Evolutionary conservation across 169 alveolate genomes (phyloP), one percentile per base, ranked within the genome.

Genomic region (Blepharisma undulans): DNA sequence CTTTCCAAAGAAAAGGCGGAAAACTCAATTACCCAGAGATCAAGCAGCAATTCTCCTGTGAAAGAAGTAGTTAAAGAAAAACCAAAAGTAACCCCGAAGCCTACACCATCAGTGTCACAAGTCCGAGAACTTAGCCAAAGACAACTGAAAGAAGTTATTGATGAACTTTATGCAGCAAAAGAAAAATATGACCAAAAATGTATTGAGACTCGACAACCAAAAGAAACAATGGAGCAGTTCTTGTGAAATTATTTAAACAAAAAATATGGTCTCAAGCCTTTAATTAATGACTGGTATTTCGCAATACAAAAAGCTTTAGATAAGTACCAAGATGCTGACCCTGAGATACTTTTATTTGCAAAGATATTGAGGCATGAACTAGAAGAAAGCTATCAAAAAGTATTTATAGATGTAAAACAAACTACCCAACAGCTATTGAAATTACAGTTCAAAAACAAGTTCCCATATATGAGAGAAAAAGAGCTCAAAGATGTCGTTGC

Each of bases 221-320:
- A 74, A 60, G 97, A 95, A 90, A 95, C 97, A 18, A 92, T 95
- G 93, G 97, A 95, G 82, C 94, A 95, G 85, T 93, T 84, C 89
- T 90, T 95, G 93, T 92, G 87, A 60, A 95, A 96, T 72, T 95
- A 80, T 84, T 91, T 95, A 27, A 95, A 92, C 90, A 87, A 95
- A 84, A 93, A 92, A 87, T 95, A 89, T 81, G 97, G 97, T 21
- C 61, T 95, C 22, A 95, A 95, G 82, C 90, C 77, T 76, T 36
- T 95, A 33, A 85, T 93, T 8, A 88, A 90, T 82, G 97, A 95
- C 72, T 95, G 97, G 96, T 94, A 94, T 12, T 80, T 77, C 59
- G 92, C 93, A 60, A 91, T 95, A 8, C 88, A 92, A 10, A 89
- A 87, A 32, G 95, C 94, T 25, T 84, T 95, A 25, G 92, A 90